Evolutionary conservation across 306 rosid genomes (phyloP).

Genomic region (Ormosia semicastrata): DNA sequence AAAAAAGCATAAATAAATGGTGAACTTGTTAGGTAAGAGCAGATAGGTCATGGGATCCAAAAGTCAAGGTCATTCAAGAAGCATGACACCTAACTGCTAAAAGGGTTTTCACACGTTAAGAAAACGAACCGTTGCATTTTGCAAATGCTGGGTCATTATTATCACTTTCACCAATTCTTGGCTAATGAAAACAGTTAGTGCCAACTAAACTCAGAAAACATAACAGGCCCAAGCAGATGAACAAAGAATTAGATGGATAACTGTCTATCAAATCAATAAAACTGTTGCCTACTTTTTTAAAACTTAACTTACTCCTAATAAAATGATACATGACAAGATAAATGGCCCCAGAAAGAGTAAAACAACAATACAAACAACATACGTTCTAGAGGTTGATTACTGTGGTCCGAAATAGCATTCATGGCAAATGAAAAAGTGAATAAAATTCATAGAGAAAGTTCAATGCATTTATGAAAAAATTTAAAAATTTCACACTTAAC

Average conservation of each 20-base stretch:
- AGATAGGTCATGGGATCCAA: constrained; percentile 1
- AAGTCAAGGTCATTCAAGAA: neutral
- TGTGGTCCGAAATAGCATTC: neutral
- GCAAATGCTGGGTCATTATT: too few species aligned
- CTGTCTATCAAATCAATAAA: too few species aligned
- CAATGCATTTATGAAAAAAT: neutral
- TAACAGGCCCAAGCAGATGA: too few species aligned
- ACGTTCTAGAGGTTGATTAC: neutral
- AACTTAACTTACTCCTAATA: too few species aligned
- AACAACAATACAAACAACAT: neutral
- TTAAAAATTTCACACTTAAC: neutral
- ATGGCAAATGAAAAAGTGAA: neutral
- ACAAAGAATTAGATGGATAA: too few species aligned
- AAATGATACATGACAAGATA: too few species aligned
- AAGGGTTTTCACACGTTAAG: too few species aligned
- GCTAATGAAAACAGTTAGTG: too few species aligned
- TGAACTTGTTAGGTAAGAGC: neutral
- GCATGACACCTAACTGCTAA: neutral
- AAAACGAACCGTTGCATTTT: too few species aligned
- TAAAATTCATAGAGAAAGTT: neutral
- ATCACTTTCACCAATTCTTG: too few species aligned
- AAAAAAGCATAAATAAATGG: neutral
- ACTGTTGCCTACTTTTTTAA: too few species aligned
- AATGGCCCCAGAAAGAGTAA: neutral
- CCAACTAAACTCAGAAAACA: too few species aligned